phyloP scores from a whole-genome alignment of 148 eudicot species.

The Rhododendron ferrugineum region DNA sequence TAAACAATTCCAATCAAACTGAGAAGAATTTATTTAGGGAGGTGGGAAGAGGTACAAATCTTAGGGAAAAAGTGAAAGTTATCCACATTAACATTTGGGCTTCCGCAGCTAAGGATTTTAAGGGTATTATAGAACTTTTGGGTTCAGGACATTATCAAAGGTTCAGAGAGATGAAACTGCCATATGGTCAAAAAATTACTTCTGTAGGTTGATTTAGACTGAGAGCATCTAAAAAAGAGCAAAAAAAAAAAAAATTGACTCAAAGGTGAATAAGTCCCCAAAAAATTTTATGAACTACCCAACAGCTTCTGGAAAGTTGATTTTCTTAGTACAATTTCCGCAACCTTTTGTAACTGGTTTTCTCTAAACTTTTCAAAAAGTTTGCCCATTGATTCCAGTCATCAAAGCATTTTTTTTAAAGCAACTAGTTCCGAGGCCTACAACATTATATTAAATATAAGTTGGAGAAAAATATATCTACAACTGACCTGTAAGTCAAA shows the following conservation, averaged over 20 bases:
- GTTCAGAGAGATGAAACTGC: background rate
- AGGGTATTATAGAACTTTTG: background rate
- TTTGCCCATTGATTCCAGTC: background rate
- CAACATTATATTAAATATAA: background rate
- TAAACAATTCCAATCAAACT: background rate
- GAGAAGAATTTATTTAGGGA: background rate
- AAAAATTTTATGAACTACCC: background rate
- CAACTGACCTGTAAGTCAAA: slow-evolving; percentile 86
- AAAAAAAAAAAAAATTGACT: background rate
- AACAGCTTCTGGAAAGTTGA: background rate
- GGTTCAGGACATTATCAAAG: background rate
- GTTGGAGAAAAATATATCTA: background rate
- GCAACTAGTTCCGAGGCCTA: background rate
- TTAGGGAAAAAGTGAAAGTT: background rate
- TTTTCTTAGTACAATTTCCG: background rate
- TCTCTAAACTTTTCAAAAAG: background rate
- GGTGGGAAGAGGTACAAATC: background rate
- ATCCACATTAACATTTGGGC: background rate
- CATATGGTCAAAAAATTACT: background rate
- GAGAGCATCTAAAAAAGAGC: background rate
- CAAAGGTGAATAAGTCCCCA: background rate
- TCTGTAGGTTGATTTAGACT: background rate
- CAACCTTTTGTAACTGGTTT: background rate
- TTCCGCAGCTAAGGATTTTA: background rate
- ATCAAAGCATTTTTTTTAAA: background rate